These are phyloP conservation scores for Fusarium oligoseptatum DNA, from an alignment of 2,329 filamentous ascomycete genomes.

Conservation along the genomic window DNA sequence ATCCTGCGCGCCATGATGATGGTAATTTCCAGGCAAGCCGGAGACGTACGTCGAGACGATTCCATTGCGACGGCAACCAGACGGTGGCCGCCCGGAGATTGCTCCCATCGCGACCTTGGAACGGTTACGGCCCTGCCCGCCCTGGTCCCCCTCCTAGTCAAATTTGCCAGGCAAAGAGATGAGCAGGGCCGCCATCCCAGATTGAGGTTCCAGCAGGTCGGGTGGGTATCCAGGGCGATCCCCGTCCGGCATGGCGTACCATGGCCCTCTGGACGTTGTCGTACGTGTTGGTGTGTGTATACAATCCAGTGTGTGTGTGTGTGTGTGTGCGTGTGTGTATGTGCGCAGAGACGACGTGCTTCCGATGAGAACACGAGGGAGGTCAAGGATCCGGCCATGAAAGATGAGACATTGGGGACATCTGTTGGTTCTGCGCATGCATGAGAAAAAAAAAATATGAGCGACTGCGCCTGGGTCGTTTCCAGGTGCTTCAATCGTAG, in stretches of 20 bases:
- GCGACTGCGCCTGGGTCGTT: not conserved
- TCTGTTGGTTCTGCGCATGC: conserved; percentile 12
- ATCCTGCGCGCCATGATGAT: conserved; percentile 39
- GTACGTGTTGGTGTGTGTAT: conserved; percentile 31
- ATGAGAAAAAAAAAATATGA: not conserved
- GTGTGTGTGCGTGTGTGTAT: not conserved
- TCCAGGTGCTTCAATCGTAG: not conserved
- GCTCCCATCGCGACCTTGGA: conserved; percentile 32
- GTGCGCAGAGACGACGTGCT: conserved; percentile 18
- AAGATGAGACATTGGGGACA: conserved; percentile 4
- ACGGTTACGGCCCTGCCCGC: not conserved
- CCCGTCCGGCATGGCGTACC: conserved; percentile 24
- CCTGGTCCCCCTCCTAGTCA: conserved; percentile 32
- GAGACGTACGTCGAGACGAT: conserved; percentile 26
- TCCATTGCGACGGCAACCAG: conserved; percentile 42
- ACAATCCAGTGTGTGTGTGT: not conserved
- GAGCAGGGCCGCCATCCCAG: conserved; percentile 39
- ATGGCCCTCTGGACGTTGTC: conserved; percentile 22
- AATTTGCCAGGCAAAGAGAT: conserved; percentile 39
- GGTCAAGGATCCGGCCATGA: conserved; percentile 13
- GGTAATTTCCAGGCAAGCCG: conserved; percentile 44
- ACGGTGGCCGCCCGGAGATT: conserved; percentile 42
- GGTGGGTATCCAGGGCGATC: conserved; percentile 42
- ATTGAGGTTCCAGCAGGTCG: conserved; percentile 40
- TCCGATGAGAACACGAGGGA: conserved; percentile 32